Evolutionary conservation across 495 filamentous ascomycete genomes (phyloP).

Genomic region (Penicillium egyptiacum): DNA sequence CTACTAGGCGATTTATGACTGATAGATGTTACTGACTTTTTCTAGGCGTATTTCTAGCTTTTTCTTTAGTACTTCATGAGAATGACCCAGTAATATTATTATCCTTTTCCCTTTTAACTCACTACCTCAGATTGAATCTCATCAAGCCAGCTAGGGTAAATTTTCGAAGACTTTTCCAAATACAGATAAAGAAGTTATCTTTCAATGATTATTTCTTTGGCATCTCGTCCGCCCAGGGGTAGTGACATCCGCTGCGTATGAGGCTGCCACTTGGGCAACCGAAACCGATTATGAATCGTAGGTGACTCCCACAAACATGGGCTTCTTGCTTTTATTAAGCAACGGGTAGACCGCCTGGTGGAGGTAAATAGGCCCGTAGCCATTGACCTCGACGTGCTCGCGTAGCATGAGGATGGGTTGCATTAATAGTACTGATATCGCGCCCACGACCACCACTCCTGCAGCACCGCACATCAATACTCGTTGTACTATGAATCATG

Average conservation of each 20-base stretch:
- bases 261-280: too few species aligned
- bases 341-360: slow-evolving; percentile 27
- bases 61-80: not conserved
- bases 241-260: too few species aligned
- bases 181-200: too few species aligned
- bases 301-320: slow-evolving; percentile 26
- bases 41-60: not conserved
- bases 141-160: not conserved
- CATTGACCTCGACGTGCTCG: slow-evolving; percentile 21
- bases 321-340: slow-evolving; percentile 32
- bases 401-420: slow-evolving; percentile 26
- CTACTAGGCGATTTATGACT: slow-evolving; percentile 1
- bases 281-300: too few species aligned
- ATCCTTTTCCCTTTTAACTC: not conserved
- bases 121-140: not conserved
- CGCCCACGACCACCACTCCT: too few species aligned
- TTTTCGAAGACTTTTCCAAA: too few species aligned
- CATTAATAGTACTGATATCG: too few species aligned
- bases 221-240: too few species aligned
- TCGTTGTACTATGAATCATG: too few species aligned
- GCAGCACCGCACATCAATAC: too few species aligned
- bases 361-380: slow-evolving; percentile 24
- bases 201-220: too few species aligned
- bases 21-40: not conserved
- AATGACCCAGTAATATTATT: not conserved